Base-by-base conservation (phyloP, 768 basidiomycete genomes). In the Agaricus subrufescens region DNA sequence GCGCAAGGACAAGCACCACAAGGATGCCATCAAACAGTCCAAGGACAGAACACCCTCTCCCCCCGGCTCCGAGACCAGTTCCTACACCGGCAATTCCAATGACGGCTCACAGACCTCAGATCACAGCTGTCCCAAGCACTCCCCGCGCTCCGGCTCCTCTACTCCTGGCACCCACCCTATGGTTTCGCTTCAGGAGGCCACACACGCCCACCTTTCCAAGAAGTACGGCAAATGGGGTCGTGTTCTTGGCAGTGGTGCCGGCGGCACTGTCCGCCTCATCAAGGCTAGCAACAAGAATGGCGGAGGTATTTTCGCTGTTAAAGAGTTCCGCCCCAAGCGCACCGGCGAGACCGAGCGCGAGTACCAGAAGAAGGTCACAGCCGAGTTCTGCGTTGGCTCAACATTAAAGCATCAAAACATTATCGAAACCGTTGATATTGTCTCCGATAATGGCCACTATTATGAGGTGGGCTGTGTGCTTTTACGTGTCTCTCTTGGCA, bases 181-280 rank as follows among this genome's bases (percentile, higher is more conserved):
- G 38, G 68, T 76, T 26, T 89, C 90, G 2, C 82, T 94, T 25
- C 84, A 89, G 12, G 84, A 86, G 48, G 91, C 89, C 4, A 92
- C 91, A 2, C 87, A 95, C 52, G 91, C 91, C 12, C 94, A 97
- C 69, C 76, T 99, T 56, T 76, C 89, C n/a, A 98, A 98, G 76
- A 98, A 98, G 78, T 99, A 99, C 63, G 97, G 97, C 61, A 99
- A 99, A 69, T 97, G 97, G 91, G 97, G 96, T 39, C 84, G 91
- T 50, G 85, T 97, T 15, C 83, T 99, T 8, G 97, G 97, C 27
- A 91, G 88, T 29, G 97, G 97, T 29, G 97, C 96, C 5, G 97
- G 97, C n/a, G 97, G 97, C 26, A 99, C 97, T 0, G 97, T 99
- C 45, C 83, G 97, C 29, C 83, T 99, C 61, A 96, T 99, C 73